These are phyloP conservation scores for Drechslerella coelobrocha DNA, from an alignment of 2,329 filamentous ascomycete genomes.

Conservation along the genomic window DNA sequence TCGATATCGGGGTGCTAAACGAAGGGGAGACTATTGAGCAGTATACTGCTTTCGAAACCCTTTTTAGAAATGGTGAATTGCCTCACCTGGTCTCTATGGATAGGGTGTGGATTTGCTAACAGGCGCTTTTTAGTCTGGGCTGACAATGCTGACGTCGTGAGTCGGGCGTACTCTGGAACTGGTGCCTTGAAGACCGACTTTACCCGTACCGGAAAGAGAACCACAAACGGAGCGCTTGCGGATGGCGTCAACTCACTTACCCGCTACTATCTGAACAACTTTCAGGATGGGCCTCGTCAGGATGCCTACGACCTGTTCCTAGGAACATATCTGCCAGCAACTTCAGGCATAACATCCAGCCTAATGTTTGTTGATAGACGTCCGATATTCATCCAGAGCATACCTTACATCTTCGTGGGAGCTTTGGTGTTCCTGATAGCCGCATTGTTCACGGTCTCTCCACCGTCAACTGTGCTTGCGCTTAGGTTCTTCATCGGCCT, in stretches of 20 bases:
- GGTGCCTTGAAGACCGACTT: conserved; percentile 98
- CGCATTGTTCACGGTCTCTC: conserved; percentile 52
- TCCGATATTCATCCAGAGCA: conserved; percentile 86
- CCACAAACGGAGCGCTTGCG: conserved; percentile 80
- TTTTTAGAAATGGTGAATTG: conserved; percentile 77
- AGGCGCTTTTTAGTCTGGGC: conserved; percentile 74
- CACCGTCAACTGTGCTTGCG: conserved; percentile 73
- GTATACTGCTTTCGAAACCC: conserved; percentile 74
- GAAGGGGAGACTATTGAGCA: conserved; percentile 79
- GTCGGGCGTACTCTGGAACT: conserved; percentile 89
- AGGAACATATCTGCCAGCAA: conserved; percentile 79
- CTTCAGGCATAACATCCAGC: conserved; percentile 72
- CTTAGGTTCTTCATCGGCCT: conserved; percentile 81
- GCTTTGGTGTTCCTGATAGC: conserved; percentile 51
- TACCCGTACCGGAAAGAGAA: conserved; percentile 89
- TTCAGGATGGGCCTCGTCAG: conserved; percentile 88
- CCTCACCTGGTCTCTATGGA: neutral
- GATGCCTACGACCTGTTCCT: conserved; percentile 96
- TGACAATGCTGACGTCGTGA: conserved; percentile 96
- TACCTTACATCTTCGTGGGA: conserved; percentile 78
- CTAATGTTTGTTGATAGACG: conserved; percentile 83
- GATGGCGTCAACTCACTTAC: conserved; percentile 88
- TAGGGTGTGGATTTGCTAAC: conserved; percentile 16
- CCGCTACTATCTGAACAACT: conserved; percentile 92
- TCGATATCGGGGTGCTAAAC: conserved; percentile 79